Conservation (phyloP, 179 eudicot species). For the Corrigiola litoralis region DNA sequence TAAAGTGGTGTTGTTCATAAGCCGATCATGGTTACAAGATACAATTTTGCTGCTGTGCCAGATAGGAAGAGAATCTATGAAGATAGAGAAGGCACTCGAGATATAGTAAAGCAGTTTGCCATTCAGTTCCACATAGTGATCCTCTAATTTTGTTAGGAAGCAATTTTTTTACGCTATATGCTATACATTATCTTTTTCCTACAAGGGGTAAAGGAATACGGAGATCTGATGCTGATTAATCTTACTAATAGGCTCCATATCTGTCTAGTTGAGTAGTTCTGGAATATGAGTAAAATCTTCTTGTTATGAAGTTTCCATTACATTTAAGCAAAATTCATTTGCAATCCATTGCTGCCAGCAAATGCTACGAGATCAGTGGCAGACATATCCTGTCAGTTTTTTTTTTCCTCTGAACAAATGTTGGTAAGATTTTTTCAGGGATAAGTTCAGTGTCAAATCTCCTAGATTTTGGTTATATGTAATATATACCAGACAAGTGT, state of each 20-base stretch:
- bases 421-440: too few species aligned
- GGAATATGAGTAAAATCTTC: not conserved
- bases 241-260: not conserved
- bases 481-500: too few species aligned
- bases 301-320: not conserved
- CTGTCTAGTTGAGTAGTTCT: conserved; percentile 7
- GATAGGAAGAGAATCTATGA: not conserved
- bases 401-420: too few species aligned
- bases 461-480: too few species aligned
- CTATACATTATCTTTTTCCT: conserved; percentile 1
- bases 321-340: not conserved
- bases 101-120: conserved; percentile 1
- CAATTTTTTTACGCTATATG: conserved; percentile 9
- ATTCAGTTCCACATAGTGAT: not conserved
- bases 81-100: not conserved
- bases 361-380: not conserved
- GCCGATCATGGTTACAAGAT: not conserved
- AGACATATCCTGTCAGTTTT: not conserved
- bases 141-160: conserved; percentile 7
- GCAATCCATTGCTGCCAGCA: not conserved
- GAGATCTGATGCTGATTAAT: not conserved
- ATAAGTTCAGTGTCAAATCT: too few species aligned
- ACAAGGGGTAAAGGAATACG: not conserved
- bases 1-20: conserved; percentile 4
- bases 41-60: not conserved